Evolutionary conservation across 345 rosid species (phyloP).

Genomic region (Populus deltoides): DNA sequence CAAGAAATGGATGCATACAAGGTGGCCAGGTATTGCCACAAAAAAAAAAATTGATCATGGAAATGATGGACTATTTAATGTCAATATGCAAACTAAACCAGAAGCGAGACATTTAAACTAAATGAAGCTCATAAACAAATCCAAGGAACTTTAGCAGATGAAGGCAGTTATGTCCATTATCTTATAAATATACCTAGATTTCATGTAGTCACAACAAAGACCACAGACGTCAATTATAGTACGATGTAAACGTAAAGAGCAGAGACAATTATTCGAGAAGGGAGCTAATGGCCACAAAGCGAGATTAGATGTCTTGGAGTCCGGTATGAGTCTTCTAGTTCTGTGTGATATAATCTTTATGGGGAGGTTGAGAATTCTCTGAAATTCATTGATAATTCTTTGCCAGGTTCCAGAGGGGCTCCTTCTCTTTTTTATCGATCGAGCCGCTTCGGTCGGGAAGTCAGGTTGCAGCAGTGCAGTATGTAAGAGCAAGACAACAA

Average conservation of each 20-base stretch:
- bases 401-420: no score
- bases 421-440: no score
- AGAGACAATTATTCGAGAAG: no score
- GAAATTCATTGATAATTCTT: no score
- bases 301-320: no score
- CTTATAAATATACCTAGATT: constrained; percentile 79
- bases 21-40: neutral
- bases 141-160: neutral
- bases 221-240: constrained; percentile 79
- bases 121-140: neutral
- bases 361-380: no score
- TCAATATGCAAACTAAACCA: neutral
- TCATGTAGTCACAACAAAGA: constrained; percentile 63
- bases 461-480: no score
- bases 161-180: constrained; percentile 38
- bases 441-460: no score
- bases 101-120: neutral
- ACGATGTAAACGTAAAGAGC: constrained; percentile 66
- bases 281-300: no score
- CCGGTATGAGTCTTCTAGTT: no score
- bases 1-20: neutral
- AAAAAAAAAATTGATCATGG: neutral
- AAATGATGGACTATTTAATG: neutral
- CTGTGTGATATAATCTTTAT: no score
- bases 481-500: no score